Conservation (phyloP, 768 basidiomycete species). For the Boletus rex-veris region DNA sequence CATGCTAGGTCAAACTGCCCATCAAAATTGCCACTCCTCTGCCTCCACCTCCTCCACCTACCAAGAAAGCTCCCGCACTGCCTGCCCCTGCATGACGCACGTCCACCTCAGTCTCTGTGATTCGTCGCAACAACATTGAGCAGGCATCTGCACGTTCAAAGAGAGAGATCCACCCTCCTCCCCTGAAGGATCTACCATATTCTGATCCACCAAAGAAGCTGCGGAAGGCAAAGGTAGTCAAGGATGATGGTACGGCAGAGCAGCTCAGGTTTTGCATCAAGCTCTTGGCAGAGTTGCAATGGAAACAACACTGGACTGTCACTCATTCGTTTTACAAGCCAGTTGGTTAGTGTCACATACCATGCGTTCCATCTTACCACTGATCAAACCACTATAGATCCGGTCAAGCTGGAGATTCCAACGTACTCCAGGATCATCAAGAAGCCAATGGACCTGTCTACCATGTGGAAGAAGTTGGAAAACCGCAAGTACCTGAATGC, state of each 20-base stretch:
- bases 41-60: constrained; percentile 37
- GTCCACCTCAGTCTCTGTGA: constrained; percentile 78
- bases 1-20: constrained; percentile 44
- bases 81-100: constrained; percentile 57
- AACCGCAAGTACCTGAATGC: constrained; percentile 72
- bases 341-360: constrained; percentile 63
- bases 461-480: constrained; percentile 85
- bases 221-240: constrained; percentile 55
- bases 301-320: constrained; percentile 69
- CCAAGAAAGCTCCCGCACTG: constrained; percentile 32
- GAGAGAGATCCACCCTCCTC: constrained; percentile 95
- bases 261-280: constrained; percentile 83
- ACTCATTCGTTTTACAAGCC: constrained; percentile 91
- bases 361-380: not conserved
- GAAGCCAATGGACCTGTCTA: constrained; percentile 92
- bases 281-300: constrained; percentile 69
- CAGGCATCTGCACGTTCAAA: constrained; percentile 74
- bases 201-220: constrained; percentile 70
- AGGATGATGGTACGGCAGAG: constrained; percentile 68
- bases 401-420: constrained; percentile 74
- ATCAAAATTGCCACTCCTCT: constrained; percentile 38
- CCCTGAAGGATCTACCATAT: constrained; percentile 87
- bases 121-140: constrained; percentile 70
- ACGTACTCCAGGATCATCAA: constrained; percentile 85
- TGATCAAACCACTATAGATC: constrained; percentile 48